phyloP scores from a whole-genome alignment of 352 stramenopile genomes.

The Globisporangium nagaii region DNA sequence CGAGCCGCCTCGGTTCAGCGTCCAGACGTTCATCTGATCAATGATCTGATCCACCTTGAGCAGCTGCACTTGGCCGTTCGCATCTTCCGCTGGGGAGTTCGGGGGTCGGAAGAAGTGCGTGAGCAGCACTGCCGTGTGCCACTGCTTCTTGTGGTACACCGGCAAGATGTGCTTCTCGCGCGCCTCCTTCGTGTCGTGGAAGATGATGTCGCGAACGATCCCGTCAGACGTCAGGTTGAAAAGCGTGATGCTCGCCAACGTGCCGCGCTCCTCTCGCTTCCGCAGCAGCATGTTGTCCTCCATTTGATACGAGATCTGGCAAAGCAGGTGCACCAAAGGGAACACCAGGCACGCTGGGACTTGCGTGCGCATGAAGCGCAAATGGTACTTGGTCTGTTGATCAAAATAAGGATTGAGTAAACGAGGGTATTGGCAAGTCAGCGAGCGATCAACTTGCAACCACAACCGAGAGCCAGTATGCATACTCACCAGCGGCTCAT shows the following conservation, averaged over 20 bases:
- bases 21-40: conserved; percentile 85
- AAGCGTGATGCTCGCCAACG: conserved; percentile 65
- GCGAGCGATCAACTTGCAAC: not conserved
- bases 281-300: conserved; percentile 79
- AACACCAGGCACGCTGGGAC: conserved; percentile 81
- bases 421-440: no score
- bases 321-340: conserved; percentile 74
- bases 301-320: conserved; percentile 87
- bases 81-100: conserved; percentile 65
- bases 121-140: conserved; percentile 78
- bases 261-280: conserved; percentile 76
- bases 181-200: conserved; percentile 82
- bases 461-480: not conserved
- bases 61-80: conserved; percentile 70
- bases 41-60: conserved; percentile 87
- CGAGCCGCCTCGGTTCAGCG: conserved; percentile 72
- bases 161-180: conserved; percentile 79
- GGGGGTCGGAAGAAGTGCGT: conserved; percentile 80
- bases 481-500: conserved; percentile 76
- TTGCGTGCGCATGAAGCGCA: conserved; percentile 77
- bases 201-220: conserved; percentile 84
- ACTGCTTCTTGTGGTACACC: conserved; percentile 84
- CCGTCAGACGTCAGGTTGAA: conserved; percentile 86
- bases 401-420: not conserved
- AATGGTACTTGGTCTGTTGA: conserved; percentile 77